Conservation (phyloP, 192 early-diverging fungal species). For the Coemansia sp. region DNA sequence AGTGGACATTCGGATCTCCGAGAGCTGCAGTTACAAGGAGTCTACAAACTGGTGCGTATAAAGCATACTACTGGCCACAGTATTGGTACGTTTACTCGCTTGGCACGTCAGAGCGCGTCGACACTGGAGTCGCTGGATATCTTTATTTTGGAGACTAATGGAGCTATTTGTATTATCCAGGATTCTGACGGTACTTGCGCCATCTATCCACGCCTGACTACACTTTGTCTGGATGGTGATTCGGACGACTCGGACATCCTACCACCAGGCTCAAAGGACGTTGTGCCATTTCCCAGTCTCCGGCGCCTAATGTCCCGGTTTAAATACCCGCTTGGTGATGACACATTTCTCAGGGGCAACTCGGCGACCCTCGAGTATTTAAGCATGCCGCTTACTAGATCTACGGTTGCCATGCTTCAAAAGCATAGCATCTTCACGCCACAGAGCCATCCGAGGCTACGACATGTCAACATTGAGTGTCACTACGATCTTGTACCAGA, state of each 20-base stretch:
- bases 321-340: neutral
- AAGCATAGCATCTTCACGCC: neutral
- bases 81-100: neutral
- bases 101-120: neutral
- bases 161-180: neutral
- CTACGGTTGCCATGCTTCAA: neutral
- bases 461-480: neutral
- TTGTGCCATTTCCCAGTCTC: neutral
- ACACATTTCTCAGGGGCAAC: neutral
- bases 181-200: neutral
- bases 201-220: neutral
- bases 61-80: neutral
- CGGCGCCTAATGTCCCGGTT: neutral
- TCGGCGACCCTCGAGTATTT: neutral
- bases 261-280: neutral
- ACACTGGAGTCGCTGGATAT: neutral
- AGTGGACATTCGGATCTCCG: neutral
- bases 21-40: neutral
- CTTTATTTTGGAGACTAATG: neutral
- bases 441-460: neutral
- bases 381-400: too few species aligned
- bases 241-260: too few species aligned
- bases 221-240: neutral
- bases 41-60: neutral
- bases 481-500: neutral